phyloP scores from a whole-genome alignment of 345 rosid genomes.

The Leavenworthia alabamica region DNA sequence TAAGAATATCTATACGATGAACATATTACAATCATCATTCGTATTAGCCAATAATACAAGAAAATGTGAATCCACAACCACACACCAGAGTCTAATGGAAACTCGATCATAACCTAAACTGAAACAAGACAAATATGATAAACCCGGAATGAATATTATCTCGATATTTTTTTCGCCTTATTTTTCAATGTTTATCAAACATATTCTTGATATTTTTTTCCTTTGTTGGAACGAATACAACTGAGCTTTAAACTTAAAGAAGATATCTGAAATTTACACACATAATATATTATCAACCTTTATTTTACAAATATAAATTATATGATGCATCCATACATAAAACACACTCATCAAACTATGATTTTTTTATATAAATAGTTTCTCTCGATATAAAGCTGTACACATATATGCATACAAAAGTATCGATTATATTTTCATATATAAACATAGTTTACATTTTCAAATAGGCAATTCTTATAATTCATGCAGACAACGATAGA shows the following conservation, averaged over 20 bases:
- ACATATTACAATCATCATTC: no score
- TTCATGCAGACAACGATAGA: neutral
- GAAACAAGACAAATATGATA: no score
- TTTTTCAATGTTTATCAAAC: no score
- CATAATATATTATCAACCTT: neutral
- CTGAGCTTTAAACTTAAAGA: neutral
- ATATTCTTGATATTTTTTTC: neutral
- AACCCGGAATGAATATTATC: no score
- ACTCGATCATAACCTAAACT: no score
- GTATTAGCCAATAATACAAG: no score
- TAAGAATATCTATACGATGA: no score
- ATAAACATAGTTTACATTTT: conserved; percentile 7
- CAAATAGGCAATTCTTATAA: neutral
- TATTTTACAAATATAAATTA: conserved; percentile 11
- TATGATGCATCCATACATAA: conserved; percentile 11
- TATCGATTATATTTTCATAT: neutral
- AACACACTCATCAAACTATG: conserved; percentile 10
- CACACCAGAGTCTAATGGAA: no score
- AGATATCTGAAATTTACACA: neutral
- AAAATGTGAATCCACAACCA: no score
- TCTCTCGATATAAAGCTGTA: neutral
- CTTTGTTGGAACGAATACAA: neutral
- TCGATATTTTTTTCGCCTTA: no score
- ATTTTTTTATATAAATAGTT: neutral
- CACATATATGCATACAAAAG: neutral